Conservation (phyloP, 345 rosid species). For the Camelina neglecta region DNA sequence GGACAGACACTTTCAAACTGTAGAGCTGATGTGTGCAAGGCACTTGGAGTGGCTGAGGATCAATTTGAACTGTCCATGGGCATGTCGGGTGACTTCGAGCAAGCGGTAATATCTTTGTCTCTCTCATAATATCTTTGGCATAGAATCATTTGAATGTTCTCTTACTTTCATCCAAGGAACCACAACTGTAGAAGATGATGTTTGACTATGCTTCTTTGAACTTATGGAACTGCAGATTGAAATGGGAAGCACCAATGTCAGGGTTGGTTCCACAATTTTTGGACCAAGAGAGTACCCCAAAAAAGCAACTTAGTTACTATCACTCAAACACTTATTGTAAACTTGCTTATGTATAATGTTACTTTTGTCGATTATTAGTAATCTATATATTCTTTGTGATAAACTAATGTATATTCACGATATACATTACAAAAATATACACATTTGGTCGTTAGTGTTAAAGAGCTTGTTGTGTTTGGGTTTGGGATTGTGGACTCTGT, state of each 20-base stretch:
- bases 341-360: slow-evolving; percentile 11
- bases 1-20: slow-evolving; percentile 72
- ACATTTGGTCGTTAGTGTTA: not conserved
- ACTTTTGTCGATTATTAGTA: not conserved
- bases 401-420: not conserved
- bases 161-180: slow-evolving; percentile 25
- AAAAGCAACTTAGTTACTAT: slow-evolving; percentile 25
- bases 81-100: slow-evolving; percentile 94
- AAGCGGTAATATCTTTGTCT: slow-evolving; percentile 58
- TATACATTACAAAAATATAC: not conserved
- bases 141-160: slow-evolving; percentile 23
- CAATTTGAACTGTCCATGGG: slow-evolving; percentile 93
- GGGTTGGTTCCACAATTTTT: slow-evolving; percentile 90
- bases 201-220: slow-evolving; percentile 5
- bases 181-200: slow-evolving; percentile 1
- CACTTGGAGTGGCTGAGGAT: slow-evolving; percentile 68
- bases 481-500: slow-evolving; percentile 3
- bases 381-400: not conserved
- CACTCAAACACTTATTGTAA: slow-evolving; percentile 9
- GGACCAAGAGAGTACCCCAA: slow-evolving; percentile 76
- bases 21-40: slow-evolving; percentile 82
- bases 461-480: not conserved
- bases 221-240: slow-evolving; percentile 64
- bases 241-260: slow-evolving; percentile 90
- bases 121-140: not conserved